Conservation (phyloP, 805 yeast species). For the Jamesozyma spencerorum region DNA sequence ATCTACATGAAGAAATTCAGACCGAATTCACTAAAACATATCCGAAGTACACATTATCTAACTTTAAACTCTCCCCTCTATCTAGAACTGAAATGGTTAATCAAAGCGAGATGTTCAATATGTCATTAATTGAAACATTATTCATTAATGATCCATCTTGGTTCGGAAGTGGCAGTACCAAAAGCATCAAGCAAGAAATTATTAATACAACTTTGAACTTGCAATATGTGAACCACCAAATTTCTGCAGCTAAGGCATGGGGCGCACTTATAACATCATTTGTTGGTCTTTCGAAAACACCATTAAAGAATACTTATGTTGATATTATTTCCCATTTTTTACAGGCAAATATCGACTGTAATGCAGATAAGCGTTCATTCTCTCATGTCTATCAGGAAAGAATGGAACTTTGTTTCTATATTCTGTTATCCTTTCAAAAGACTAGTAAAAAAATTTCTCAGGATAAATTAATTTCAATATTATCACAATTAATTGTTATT, state of each 20-base stretch:
- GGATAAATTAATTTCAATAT: conserved; percentile 19
- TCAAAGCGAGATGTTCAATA: conserved; percentile 44
- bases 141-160: conserved; percentile 40
- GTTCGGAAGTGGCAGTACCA: conserved; percentile 24
- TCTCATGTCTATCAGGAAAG: conserved; percentile 49
- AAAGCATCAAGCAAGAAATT: conserved; percentile 41
- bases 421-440: conserved; percentile 23
- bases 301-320: conserved; percentile 30
- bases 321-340: conserved; percentile 43
- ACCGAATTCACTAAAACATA: conserved; percentile 40
- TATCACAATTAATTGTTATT: conserved; percentile 26
- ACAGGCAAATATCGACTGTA: conserved; percentile 39
- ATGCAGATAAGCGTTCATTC: conserved; percentile 39
- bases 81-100: conserved; percentile 43
- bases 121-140: conserved; percentile 52
- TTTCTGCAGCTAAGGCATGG: conserved; percentile 62
- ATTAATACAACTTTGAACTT: conserved; percentile 51
- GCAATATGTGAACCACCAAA: conserved; percentile 58
- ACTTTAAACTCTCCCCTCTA: conserved; percentile 43
- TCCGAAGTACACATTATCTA: conserved; percentile 38
- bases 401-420: conserved; percentile 56
- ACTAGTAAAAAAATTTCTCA: conserved; percentile 17
- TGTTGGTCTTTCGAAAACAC: conserved; percentile 35
- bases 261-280: conserved; percentile 68
- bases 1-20: conserved; percentile 39